phyloP scores from a whole-genome alignment of 164 flowering plant species.

The Piper longum region DNA sequence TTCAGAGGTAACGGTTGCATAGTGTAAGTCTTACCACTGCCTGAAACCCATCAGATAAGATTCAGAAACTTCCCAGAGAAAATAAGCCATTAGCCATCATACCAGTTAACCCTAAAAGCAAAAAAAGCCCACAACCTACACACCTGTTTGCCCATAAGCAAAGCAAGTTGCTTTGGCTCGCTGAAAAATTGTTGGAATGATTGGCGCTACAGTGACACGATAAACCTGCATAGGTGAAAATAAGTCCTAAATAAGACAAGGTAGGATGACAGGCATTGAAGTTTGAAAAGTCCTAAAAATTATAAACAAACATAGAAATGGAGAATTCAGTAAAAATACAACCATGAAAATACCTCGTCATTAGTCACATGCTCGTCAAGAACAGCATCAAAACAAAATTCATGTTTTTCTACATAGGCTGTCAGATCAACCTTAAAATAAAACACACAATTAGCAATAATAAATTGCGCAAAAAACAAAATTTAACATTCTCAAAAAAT shows the following conservation, averaged over 20 bases:
- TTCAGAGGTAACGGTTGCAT: conserved; percentile 97
- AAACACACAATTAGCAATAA: conserved; percentile 12
- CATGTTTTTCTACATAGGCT: conserved; percentile 96
- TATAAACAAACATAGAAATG: neutral
- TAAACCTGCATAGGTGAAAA: conserved; percentile 45
- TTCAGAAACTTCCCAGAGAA: neutral
- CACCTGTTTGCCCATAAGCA: conserved; percentile 99
- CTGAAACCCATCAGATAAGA: conserved; percentile 25
- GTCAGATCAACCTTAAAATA: conserved; percentile 79
- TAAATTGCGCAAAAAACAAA: neutral
- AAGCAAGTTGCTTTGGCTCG: conserved; percentile 97
- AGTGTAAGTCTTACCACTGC: conserved; percentile 97
- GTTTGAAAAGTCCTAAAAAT: neutral
- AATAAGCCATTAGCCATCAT: neutral
- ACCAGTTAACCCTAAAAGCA: neutral
- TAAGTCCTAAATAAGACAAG: neutral
- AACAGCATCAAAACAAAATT: conserved; percentile 97
- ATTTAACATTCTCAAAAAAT: neutral
- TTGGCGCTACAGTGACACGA: conserved; percentile 79
- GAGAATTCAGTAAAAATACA: neutral
- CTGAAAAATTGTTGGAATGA: conserved; percentile 84
- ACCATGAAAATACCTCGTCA: conserved; percentile 55
- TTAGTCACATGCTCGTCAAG: conserved; percentile 72
- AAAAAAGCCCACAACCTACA: neutral
- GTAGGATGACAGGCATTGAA: neutral